These are phyloP conservation scores for Panellus pusillus DNA, from an alignment of 768 basidiomycete species.

Conservation along the genomic window DNA sequence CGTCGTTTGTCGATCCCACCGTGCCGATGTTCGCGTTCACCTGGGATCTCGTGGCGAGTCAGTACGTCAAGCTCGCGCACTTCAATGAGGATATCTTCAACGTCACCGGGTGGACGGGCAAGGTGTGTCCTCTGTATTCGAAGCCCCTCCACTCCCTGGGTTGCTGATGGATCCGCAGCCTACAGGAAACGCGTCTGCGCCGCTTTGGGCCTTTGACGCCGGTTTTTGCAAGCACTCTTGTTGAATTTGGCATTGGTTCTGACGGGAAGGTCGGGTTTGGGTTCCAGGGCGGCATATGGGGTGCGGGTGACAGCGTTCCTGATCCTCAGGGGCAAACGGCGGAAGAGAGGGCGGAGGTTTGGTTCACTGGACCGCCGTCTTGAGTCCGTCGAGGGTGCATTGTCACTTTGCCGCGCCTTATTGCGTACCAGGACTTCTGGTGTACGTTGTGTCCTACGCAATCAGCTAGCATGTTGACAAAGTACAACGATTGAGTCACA, in stretches of 20 bases:
- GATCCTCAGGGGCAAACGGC: background rate
- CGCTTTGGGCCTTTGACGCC: conserved; percentile 1
- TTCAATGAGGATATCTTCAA: conserved; percentile 17
- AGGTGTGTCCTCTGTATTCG: background rate
- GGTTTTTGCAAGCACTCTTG: background rate
- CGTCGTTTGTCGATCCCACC: background rate
- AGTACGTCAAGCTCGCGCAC: conserved; percentile 15
- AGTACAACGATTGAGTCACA: too few relatives aligned
- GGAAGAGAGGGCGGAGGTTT: conserved; percentile 2
- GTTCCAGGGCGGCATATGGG: background rate
- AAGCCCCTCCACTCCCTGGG: background rate
- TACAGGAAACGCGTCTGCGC: background rate
- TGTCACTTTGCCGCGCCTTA: too few relatives aligned
- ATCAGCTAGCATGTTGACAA: too few relatives aligned
- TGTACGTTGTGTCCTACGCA: too few relatives aligned
- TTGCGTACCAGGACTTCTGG: too few relatives aligned
- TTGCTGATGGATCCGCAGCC: background rate
- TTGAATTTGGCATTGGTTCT: background rate
- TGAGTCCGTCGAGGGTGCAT: too few relatives aligned
- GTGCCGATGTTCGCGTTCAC: conserved; percentile 18
- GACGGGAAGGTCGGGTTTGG: background rate
- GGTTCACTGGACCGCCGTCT: background rate
- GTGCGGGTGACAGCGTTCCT: background rate
- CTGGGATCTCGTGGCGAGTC: conserved; percentile 5
- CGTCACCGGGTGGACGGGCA: conserved; percentile 13